These are phyloP conservation scores for Fusarium incarnatum DNA, from an alignment of 2,329 filamentous ascomycete genomes.

Conservation along the genomic window DNA sequence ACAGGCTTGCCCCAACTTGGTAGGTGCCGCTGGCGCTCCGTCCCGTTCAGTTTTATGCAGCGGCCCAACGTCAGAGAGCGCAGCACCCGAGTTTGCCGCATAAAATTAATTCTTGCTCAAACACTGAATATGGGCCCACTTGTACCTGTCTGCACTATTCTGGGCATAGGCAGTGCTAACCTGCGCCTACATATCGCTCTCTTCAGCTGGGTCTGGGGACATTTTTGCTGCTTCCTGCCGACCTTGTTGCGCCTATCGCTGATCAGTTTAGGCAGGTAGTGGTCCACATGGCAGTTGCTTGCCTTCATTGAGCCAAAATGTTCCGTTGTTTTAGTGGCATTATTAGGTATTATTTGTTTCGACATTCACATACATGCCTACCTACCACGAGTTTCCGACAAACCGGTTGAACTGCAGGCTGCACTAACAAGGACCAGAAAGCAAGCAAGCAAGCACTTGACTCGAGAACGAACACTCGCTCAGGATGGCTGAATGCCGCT, in stretches of 20 bases:
- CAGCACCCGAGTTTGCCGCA: constrained; percentile 45
- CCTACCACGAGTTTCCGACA: constrained; percentile 4
- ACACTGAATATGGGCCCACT: constrained; percentile 4
- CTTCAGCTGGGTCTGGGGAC: not conserved
- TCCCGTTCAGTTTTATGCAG: constrained; percentile 40
- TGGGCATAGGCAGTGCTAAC: constrained; percentile 2
- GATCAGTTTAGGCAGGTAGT: constrained; percentile 10
- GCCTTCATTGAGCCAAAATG: constrained; percentile 5
- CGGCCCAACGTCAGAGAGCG: constrained; percentile 26
- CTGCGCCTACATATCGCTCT: not conserved
- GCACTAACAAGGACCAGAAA: not conserved
- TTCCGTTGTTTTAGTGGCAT: constrained; percentile 17
- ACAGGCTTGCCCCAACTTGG: constrained; percentile 32
- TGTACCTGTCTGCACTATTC: constrained; percentile 25
- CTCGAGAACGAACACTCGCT: constrained; percentile 10
- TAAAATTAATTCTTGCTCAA: constrained; percentile 42
- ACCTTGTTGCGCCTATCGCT: constrained; percentile 3
- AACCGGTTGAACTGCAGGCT: not conserved
- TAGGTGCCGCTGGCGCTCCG: constrained; percentile 43
- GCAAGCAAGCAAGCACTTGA: constrained; percentile 17
- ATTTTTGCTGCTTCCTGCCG: constrained; percentile 7
- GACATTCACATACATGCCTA: constrained; percentile 5
- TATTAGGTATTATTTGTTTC: constrained; percentile 8
- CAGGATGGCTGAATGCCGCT: not conserved
- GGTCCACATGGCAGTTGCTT: constrained; percentile 30